phyloP scores from a whole-genome alignment of 2,329 filamentous ascomycete species.

The Sarocladiaceae sp. region DNA sequence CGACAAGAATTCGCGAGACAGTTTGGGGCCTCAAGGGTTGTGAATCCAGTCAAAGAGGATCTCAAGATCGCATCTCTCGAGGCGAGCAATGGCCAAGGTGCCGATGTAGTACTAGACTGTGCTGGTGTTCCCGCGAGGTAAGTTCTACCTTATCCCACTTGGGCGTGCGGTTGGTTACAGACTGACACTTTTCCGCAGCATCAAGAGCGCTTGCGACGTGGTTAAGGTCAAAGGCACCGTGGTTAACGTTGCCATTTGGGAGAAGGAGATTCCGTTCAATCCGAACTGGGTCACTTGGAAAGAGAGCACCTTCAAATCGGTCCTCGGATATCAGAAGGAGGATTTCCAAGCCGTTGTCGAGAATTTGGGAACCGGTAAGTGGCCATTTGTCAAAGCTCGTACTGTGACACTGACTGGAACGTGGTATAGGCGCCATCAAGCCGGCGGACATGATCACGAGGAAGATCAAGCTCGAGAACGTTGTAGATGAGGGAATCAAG shows the following conservation, averaged over 20 bases:
- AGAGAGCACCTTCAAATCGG: slow-evolving; percentile 16
- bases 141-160: fast-evolving
- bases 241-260: slow-evolving; percentile 21
- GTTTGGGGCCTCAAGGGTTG: slow-evolving; percentile 39
- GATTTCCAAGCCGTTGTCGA: slow-evolving; percentile 20
- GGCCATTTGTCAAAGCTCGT: background rate
- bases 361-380: slow-evolving; percentile 15
- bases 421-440: slow-evolving; percentile 24
- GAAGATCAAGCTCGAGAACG: slow-evolving; percentile 40
- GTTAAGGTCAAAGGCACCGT: slow-evolving; percentile 18
- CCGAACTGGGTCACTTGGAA: slow-evolving; percentile 15
- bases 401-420: background rate
- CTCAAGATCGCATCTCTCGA: slow-evolving; percentile 13
- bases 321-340: slow-evolving; percentile 14
- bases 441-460: slow-evolving; percentile 48
- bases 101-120: slow-evolving; percentile 18
- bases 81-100: slow-evolving; percentile 15
- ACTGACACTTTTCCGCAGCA: slow-evolving; percentile 5
- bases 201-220: slow-evolving; percentile 16
- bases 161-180: background rate
- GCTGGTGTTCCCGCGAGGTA: slow-evolving; percentile 17
- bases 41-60: slow-evolving; percentile 14
- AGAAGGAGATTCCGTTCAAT: slow-evolving; percentile 17
- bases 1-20: slow-evolving; percentile 44
- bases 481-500: slow-evolving; percentile 45